Base-by-base conservation (phyloP, 208 protist species). In the Phytomonas francai region DNA sequence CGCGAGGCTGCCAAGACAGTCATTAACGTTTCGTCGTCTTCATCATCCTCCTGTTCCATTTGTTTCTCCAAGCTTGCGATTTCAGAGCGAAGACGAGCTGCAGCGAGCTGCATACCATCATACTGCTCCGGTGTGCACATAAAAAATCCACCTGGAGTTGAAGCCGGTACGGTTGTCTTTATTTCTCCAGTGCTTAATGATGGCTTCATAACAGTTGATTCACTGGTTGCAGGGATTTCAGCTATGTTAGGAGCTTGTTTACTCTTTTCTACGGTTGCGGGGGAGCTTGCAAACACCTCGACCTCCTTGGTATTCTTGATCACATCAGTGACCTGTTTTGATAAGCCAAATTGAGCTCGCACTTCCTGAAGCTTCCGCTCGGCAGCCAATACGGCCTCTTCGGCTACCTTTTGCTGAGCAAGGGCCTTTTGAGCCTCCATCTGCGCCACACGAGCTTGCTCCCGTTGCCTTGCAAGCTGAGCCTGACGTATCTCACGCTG, bases 1-100 rank as follows among this genome's bases (percentile, higher is more conserved):
- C 90, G 81, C 28, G 87, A 96, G 19, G 73, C 81, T 28, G 90
- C 90, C n/a, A 96, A 79, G 8, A 93, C 90, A n/a, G 87, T 78
- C 90, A 96, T 96, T n/a, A 96, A 79, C n/a, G 90, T 96, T 77
- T 92, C 88, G 63, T 96, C 90, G 68, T 96, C 86, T 73, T 96
- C 90, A 59, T 90, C 84, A 58, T 82, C 87, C 54, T 73, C 88
- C 28, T 72, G 67, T 77, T 94, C 89, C 89, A 96, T 96, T 70
- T 96, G 87, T 28, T 71, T 59, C 79, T 96, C 90, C 51, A 96
- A 78, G 14, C 81, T 75, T 12, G 77, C 74, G 59, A 96, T 92
- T 71, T 96, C 90, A 36, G 77, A 76, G 22, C 88, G 87, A 29
- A 96, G 79, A n/a, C 90, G 87, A 30, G 78, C 67, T 25, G 87